Conservation (phyloP, 306 rosid species). For the Medicago arabica region DNA sequence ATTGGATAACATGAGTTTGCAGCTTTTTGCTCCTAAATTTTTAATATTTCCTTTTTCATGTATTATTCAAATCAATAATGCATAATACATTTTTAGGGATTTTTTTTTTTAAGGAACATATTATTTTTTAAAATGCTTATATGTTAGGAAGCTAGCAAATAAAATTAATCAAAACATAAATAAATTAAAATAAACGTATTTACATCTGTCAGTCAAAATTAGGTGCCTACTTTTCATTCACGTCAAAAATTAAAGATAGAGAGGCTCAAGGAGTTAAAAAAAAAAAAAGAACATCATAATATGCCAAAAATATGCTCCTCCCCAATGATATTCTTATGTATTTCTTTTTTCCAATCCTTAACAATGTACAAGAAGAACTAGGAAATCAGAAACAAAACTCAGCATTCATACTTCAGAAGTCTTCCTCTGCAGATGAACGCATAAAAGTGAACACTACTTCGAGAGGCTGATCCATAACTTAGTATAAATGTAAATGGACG, state of each 20-base stretch:
- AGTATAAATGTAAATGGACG: not conserved
- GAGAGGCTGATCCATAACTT: not conserved
- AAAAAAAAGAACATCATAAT: not conserved
- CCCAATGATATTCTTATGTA: not conserved
- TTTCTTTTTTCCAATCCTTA: not conserved
- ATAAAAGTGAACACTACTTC: too few relatives aligned
- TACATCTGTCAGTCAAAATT: not conserved
- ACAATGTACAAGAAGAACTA: not conserved
- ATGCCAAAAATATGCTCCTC: constrained; percentile 5
- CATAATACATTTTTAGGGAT: too few relatives aligned
- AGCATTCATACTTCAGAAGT: constrained; percentile 6
- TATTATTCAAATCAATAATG: too few relatives aligned
- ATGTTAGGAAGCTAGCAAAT: too few relatives aligned
- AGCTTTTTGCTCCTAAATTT: too few relatives aligned
- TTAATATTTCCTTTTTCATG: too few relatives aligned
- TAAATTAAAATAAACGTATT: not conserved
- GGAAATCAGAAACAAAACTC: not conserved
- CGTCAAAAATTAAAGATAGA: not conserved
- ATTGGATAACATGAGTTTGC: too few relatives aligned
- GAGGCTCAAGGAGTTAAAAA: not conserved
- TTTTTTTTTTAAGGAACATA: too few relatives aligned
- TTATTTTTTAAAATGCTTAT: too few relatives aligned
- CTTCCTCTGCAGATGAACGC: not conserved
- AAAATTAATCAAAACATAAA: too few relatives aligned
- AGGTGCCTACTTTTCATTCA: not conserved